These are phyloP conservation scores for Rhodotorula toruloides DNA, from an alignment of 768 basidiomycete species.

Conservation along the genomic window DNA sequence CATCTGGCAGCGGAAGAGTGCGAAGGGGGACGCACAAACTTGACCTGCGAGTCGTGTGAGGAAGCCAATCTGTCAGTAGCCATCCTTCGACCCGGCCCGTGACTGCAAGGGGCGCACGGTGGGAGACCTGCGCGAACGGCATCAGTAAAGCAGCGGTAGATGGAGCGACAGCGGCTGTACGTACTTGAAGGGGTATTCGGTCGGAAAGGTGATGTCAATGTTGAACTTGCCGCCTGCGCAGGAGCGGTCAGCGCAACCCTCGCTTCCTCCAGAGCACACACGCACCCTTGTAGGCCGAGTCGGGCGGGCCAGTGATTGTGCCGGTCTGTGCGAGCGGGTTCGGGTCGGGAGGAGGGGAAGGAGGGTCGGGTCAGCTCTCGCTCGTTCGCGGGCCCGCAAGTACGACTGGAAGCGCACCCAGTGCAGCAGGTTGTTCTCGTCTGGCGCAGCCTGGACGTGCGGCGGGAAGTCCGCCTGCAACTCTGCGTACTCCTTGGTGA, in stretches of 20 bases:
- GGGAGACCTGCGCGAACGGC: slow-evolving; percentile 2
- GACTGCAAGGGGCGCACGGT: slow-evolving; percentile 5
- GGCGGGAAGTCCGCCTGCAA: slow-evolving; percentile 27
- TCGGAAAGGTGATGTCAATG: slow-evolving; percentile 32
- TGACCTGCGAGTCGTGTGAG: slow-evolving; percentile 15
- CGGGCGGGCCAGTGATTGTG: slow-evolving; percentile 31
- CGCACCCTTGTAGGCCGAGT: slow-evolving; percentile 33
- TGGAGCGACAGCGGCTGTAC: not conserved
- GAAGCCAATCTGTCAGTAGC: not conserved
- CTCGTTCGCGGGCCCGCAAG: no score
- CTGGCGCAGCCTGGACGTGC: slow-evolving; percentile 16
- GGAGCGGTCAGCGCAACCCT: not conserved
- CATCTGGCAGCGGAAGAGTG: not conserved
- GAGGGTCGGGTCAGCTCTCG: no score
- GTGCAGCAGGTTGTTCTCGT: slow-evolving; percentile 36
- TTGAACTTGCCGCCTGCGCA: slow-evolving; percentile 29
- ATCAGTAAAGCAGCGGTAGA: not conserved
- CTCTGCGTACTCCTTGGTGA: slow-evolving; percentile 37
- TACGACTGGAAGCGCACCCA: slow-evolving; percentile 27
- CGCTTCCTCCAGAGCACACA: not conserved
- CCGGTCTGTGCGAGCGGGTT: slow-evolving; percentile 19
- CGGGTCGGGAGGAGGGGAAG: not conserved
- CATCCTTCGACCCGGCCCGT: fast-evolving
- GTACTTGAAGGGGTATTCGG: slow-evolving; percentile 39
- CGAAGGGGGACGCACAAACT: slow-evolving; percentile 27